Evolutionary conservation across 2,329 filamentous ascomycete species (phyloP).

Genomic region (Lachnum nothofagi): DNA sequence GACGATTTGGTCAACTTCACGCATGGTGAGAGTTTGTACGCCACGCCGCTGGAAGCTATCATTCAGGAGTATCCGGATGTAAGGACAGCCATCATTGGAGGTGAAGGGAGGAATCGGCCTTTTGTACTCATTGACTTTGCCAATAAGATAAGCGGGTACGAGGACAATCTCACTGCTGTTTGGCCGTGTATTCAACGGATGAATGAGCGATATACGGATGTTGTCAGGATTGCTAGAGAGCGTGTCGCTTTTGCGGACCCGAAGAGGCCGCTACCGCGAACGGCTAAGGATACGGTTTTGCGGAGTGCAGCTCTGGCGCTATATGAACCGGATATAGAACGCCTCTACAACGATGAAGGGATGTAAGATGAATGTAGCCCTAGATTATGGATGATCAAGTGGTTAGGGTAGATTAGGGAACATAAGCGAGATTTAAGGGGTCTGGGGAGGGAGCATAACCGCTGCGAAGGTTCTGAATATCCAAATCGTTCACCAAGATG

Average conservation of each 20-base stretch:
- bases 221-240: constrained; percentile 27
- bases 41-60: background rate
- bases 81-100: background rate
- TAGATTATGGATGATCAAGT: too few species aligned
- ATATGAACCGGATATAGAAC: constrained; percentile 31
- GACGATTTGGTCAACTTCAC: constrained; percentile 2
- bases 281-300: constrained; percentile 35
- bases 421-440: too few species aligned
- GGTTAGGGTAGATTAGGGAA: too few species aligned
- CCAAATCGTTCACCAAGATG: too few species aligned
- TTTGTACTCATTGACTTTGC: background rate
- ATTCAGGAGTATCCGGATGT: background rate
- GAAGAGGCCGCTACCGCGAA: constrained; percentile 32
- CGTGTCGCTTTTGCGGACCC: constrained; percentile 30
- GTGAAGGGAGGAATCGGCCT: background rate
- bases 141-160: background rate
- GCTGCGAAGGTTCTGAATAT: too few species aligned
- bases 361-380: too few species aligned
- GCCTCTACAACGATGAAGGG: constrained; percentile 24
- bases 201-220: constrained; percentile 25
- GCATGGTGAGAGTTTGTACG: constrained; percentile 2
- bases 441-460: too few species aligned
- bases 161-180: background rate
- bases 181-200: constrained; percentile 26
- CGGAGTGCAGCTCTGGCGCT: constrained; percentile 25